These are phyloP conservation scores for Stephania japonica DNA, from an alignment of 164 flowering plant genomes.

Conservation along the genomic window DNA sequence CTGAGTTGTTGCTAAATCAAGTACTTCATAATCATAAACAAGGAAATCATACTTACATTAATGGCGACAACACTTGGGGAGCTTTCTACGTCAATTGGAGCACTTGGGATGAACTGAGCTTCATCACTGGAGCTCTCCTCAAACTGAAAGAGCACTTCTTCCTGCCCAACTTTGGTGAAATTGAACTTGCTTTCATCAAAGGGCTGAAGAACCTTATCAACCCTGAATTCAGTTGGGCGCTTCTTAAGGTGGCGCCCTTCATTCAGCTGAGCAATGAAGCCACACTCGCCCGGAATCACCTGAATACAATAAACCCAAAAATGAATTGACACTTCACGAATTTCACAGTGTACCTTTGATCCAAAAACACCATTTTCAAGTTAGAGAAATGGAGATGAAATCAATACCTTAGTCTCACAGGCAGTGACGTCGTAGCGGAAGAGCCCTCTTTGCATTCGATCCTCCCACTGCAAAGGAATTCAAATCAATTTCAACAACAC, in stretches of 20 bases:
- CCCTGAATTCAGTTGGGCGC: constrained; percentile 75
- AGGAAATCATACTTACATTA: constrained; percentile 41
- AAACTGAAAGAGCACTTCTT: constrained; percentile 73
- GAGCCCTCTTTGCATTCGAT: constrained; percentile 57
- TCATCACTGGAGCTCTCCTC: constrained; percentile 36
- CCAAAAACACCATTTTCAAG: neutral
- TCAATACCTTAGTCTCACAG: constrained; percentile 55
- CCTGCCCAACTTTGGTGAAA: constrained; percentile 89
- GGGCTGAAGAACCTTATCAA: constrained; percentile 74
- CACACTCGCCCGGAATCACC: constrained; percentile 63
- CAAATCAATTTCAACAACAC: neutral
- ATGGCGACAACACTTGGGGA: constrained; percentile 74
- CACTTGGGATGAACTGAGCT: constrained; percentile 32
- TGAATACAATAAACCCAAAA: constrained; percentile 14
- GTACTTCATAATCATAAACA: neutral
- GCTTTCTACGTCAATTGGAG: constrained; percentile 25
- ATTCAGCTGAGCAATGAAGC: constrained; percentile 83
- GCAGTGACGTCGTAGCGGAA: constrained; percentile 81
- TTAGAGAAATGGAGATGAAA: neutral
- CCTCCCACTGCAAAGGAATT: constrained; percentile 65
- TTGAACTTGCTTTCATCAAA: constrained; percentile 81
- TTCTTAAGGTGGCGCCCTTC: constrained; percentile 87
- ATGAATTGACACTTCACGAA: neutral
- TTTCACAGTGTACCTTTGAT: neutral
- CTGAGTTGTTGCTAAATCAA: neutral